Conservation (phyloP, 208 protist species). For the Trypanosomatidae sp. region DNA sequence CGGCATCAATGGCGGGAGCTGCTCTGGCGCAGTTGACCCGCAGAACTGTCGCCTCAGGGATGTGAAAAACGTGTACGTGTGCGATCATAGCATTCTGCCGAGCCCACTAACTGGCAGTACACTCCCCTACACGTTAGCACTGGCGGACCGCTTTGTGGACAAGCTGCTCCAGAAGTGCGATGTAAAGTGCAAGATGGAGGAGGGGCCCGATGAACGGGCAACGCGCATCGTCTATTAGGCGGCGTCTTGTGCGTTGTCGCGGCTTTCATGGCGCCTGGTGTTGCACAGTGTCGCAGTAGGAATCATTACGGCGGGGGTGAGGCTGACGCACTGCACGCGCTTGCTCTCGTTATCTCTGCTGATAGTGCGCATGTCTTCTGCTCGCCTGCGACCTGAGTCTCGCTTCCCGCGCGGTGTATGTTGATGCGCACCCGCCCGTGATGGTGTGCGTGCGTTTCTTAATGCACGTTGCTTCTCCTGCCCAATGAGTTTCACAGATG, state of each 20-base stretch:
- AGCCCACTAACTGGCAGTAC: slow-evolving; percentile 45
- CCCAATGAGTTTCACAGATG: not conserved
- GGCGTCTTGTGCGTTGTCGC: not conserved
- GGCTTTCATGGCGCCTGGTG: not conserved
- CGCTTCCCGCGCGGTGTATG: not conserved
- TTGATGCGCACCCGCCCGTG: too few species aligned
- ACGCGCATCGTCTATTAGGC: slow-evolving; percentile 72
- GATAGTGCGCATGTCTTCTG: not conserved
- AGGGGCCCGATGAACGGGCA: slow-evolving; percentile 19
- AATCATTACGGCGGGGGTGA: not conserved
- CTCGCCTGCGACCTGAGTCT: not conserved
- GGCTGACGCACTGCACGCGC: not conserved
- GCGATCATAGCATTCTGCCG: slow-evolving; percentile 71
- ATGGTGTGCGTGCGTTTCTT: not conserved
- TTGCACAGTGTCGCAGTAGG: not conserved
- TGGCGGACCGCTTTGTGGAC: slow-evolving; percentile 69
- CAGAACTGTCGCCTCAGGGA: slow-evolving; percentile 53
- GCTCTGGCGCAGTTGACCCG: slow-evolving; percentile 47
- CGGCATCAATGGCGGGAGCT: slow-evolving; percentile 63
- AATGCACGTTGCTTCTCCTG: not conserved
- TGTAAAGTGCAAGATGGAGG: slow-evolving; percentile 40
- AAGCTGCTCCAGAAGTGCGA: slow-evolving; percentile 51
- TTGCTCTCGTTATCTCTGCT: not conserved
- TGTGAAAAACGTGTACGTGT: slow-evolving; percentile 70
- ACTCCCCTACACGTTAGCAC: slow-evolving; percentile 67